Base-by-base conservation (phyloP, 2,329 filamentous ascomycete genomes). In the Coniochaeta hoffmannii region DNA sequence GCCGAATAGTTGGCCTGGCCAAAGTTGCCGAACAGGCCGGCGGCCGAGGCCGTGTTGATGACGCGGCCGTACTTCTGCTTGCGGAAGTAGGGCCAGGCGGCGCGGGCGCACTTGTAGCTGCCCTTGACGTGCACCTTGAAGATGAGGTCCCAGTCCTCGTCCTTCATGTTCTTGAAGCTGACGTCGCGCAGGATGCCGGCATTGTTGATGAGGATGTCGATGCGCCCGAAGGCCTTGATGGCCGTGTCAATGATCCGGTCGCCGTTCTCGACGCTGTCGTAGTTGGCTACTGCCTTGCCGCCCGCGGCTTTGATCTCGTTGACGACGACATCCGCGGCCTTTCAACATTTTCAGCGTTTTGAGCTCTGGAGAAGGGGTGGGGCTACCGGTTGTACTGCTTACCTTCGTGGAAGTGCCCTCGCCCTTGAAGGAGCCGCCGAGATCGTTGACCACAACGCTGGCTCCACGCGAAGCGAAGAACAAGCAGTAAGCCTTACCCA, bases 91-190 rank as follows among this genome's bases (percentile, higher is more conserved):
- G 93, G 91, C 93, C 94, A 99, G 53, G 94, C 94, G 60, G 94
- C 94, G 72, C 86, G 87, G 59, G 94, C 82, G 72, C 90, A 96
- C 83, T 96, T 97, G 82, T 96, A 99, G 67, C 91, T 87, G 64
- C 94, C 94, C 69, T 85, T 88, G 65, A 97, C 86, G 74, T 99
- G 93, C 56, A 97, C 93, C 70, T 85, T 87, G 74, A 93, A 89
- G 70, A 97, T 89, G 63, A 97, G 76, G 70, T 99, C 93, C 94
- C 94, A 99, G 73, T 99, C 94, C 69, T 88, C 76, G 71, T 99
- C 94, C 72, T 88, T 94, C 83, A 97, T 95, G 76, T 97, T 97
- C 83, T 96, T 96, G 79, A 99, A 97, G 81, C 89, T 93, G 69
- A 97, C 73, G 76, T 97, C 92, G 59, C 93, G 88, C 58, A 96